These are phyloP conservation scores for Chloris gayana DNA, from an alignment of 176 grass and related monocot genomes.

Conservation along the genomic window DNA sequence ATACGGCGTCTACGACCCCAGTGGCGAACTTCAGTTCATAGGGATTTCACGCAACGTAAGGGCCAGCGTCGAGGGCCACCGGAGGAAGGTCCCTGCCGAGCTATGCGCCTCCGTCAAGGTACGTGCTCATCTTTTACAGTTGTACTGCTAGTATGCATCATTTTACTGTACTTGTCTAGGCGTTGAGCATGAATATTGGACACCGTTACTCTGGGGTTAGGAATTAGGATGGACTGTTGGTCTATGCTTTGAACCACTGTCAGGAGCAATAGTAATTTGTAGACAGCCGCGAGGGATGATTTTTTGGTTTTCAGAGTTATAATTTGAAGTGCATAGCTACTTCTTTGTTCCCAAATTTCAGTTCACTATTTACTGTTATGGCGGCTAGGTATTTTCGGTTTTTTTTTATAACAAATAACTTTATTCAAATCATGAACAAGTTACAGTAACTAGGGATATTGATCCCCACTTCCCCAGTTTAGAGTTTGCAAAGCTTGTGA, in stretches of 20 bases:
- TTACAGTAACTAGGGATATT: no score
- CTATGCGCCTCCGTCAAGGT: constrained; percentile 83
- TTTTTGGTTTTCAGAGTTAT: neutral
- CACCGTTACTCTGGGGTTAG: neutral
- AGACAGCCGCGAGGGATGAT: neutral
- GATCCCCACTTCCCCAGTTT: no score
- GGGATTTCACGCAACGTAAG: constrained; percentile 86
- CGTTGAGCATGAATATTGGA: neutral
- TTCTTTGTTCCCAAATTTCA: neutral
- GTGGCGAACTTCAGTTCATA: constrained; percentile 73
- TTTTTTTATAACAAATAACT: no score
- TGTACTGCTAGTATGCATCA: neutral
- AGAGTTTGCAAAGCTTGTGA: no score
- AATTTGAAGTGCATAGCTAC: neutral
- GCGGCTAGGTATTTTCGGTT: no score
- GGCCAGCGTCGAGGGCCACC: constrained; percentile 72
- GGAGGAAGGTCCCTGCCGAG: constrained; percentile 64
- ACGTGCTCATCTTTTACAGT: neutral
- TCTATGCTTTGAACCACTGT: neutral
- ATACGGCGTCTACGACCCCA: constrained; percentile 69
- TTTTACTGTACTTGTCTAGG: neutral
- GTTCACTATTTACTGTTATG: no score
- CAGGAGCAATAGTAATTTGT: neutral
- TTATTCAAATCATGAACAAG: no score
- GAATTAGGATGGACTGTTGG: neutral